Percentiles rank a stretch among this genome's conserved stretches.
Conservation (phyloP, 192 early-diverging fungal species). For the Gaertneriomyces sp. region DNA sequence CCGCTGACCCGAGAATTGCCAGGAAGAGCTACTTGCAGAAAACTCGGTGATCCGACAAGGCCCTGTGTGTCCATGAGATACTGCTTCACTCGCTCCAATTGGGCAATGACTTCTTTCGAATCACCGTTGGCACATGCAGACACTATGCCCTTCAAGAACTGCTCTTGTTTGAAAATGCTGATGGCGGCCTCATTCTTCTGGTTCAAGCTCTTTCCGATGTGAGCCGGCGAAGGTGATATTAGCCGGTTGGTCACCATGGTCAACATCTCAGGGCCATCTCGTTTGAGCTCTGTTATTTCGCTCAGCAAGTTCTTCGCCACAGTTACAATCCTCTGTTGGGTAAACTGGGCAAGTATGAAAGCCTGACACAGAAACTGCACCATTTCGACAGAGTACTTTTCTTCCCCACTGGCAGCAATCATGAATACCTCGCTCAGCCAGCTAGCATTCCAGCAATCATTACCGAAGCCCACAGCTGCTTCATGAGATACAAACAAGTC, state of each 20-base stretch:
- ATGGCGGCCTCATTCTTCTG: slow-evolving; percentile 58
- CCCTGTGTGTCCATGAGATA: slow-evolving; percentile 8
- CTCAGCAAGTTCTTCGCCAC: slow-evolving; percentile 66
- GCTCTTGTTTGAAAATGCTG: slow-evolving; percentile 66
- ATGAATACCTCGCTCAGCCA: slow-evolving; percentile 48
- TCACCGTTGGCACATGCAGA: slow-evolving; percentile 39
- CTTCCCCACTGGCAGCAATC: slow-evolving; percentile 32
- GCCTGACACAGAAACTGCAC: slow-evolving; percentile 40
- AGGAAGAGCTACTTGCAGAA: slow-evolving; percentile 39
- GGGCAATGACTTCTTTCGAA: slow-evolving; percentile 7
- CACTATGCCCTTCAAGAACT: slow-evolving; percentile 54
- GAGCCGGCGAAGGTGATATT: neutral
- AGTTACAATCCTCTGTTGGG: slow-evolving; percentile 65
- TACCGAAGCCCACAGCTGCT: slow-evolving; percentile 47
- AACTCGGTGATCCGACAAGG: slow-evolving; percentile 27
- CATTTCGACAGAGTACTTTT: slow-evolving; percentile 28
- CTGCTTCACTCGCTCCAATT: slow-evolving; percentile 16
- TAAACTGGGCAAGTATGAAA: slow-evolving; percentile 65
- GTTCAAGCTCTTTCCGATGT: neutral
- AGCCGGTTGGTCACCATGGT: slow-evolving; percentile 41
- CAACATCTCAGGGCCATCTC: slow-evolving; percentile 58
- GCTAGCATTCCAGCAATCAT: slow-evolving; percentile 39
- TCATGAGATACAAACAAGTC: slow-evolving; percentile 60
- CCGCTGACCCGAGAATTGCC: neutral
- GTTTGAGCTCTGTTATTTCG: slow-evolving; percentile 63